phyloP scores from a whole-genome alignment of 495 filamentous ascomycete species.

The Penicillium cinerascens region DNA sequence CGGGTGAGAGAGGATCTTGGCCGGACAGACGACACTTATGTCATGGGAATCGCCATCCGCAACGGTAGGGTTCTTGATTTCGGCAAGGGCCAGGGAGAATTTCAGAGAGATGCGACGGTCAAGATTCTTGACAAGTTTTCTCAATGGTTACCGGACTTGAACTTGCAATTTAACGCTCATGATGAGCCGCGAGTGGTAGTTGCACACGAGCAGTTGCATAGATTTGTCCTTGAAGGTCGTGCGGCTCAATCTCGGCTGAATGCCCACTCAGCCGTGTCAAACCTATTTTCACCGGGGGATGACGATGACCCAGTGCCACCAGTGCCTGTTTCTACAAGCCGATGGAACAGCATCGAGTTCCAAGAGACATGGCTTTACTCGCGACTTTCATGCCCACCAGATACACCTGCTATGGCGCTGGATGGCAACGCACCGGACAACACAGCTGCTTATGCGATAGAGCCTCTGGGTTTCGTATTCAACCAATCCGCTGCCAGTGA shows the following conservation, averaged over 20 bases:
- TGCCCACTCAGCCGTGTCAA: not conserved
- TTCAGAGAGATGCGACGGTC: conserved; percentile 7
- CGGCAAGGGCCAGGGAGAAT: conserved; percentile 5
- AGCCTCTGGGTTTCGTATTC: conserved; percentile 14
- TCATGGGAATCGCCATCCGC: conserved; percentile 11
- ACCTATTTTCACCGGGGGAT: not conserved
- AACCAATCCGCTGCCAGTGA: conserved; percentile 14
- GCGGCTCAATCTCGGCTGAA: conserved; percentile 2
- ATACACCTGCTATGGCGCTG: conserved; percentile 4
- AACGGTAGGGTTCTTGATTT: conserved; percentile 1
- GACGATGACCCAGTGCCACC: not conserved
- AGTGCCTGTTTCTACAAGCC: not conserved
- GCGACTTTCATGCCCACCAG: conserved; percentile 14
- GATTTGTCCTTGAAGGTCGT: not conserved
- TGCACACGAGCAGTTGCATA: conserved; percentile 46
- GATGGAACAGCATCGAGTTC: conserved; percentile 9
- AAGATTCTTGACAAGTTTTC: conserved; percentile 3
- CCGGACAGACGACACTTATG: not conserved
- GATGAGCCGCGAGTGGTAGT: conserved; percentile 69
- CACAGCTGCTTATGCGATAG: conserved; percentile 2
- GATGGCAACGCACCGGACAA: conserved; percentile 9
- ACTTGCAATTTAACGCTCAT: conserved; percentile 69
- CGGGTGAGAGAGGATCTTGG: conserved; percentile 13
- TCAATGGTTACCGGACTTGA: conserved; percentile 62
- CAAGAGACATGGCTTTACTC: conserved; percentile 20